Conservation (phyloP, 352 stramenopile species). For the Globisporangium barbulae region DNA sequence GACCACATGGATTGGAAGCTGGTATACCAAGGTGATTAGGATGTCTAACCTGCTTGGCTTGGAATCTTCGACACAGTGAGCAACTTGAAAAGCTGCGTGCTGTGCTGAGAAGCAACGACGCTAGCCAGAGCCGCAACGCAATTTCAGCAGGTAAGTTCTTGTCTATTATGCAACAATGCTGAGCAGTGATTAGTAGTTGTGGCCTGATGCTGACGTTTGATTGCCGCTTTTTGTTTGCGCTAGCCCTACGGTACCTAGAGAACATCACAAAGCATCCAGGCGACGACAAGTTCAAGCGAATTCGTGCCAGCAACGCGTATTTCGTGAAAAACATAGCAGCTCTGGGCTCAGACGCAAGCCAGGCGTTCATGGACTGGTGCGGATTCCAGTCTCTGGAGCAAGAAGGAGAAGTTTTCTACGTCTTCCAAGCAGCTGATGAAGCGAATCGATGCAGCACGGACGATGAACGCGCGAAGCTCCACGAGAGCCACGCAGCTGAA, state of each 20-base stretch:
- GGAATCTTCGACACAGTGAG: conserved; percentile 16
- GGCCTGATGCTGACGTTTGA: neutral
- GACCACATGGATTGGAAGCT: neutral
- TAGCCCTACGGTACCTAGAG: conserved; percentile 58
- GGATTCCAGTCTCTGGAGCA: conserved; percentile 34
- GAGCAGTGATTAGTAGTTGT: neutral
- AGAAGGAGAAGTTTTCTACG: conserved; percentile 39
- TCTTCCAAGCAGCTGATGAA: conserved; percentile 22
- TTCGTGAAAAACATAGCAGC: conserved; percentile 53
- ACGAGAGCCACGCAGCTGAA: neutral
- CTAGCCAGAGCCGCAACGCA: conserved; percentile 22
- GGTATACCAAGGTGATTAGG: neutral
- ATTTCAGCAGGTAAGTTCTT: conserved; percentile 30
- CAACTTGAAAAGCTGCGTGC: conserved; percentile 22
- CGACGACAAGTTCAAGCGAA: conserved; percentile 67
- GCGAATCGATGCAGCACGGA: conserved; percentile 4
- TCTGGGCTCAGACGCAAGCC: conserved; percentile 3
- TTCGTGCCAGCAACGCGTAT: conserved; percentile 70
- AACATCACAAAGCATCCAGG: conserved; percentile 56
- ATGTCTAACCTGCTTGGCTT: neutral
- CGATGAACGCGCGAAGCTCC: conserved; percentile 3
- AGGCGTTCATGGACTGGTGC: conserved; percentile 49
- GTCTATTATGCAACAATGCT: neutral
- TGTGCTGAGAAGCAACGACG: conserved; percentile 17
- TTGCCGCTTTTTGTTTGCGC: conserved; percentile 3